Base-by-base conservation (phyloP, 345 rosid genomes). In the Populus nigra region DNA sequence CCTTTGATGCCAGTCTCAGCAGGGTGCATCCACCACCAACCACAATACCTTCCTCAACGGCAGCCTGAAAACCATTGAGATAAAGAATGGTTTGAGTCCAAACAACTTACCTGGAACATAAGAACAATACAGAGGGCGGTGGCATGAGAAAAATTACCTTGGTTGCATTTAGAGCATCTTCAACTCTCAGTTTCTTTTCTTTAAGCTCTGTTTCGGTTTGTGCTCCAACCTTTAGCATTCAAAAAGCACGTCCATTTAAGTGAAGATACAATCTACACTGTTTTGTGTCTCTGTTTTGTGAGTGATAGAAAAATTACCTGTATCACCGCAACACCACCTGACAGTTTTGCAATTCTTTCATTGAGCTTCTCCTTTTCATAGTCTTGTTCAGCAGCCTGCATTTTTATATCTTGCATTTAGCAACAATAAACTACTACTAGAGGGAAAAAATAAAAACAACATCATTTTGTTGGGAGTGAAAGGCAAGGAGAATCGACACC, bases 131-230 rank as follows among this genome's bases (percentile, higher is more conserved):
- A 35, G n/a, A 7, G 6, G 16, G 1, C 5, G n/a, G 9, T 49
- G 33, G 23, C 6, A 25, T 23, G 9, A 36, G 38, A 33, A 69
- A 72, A 29, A 29, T 77, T 81, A 91, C 99, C 98, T 96, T 96
- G 4, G 99, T 96, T 22, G 99, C 99, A 81, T 93, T 93, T 79
- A 95, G 99, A 73, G 98, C 99, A 84, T 95, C 99, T 85, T 95
- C 99, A 65, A 95, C 99, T 83, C 99, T 93, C 81, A 93, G 72
- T 78, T 93, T 95, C 91, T 95, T 95, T 82, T 95, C 99, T 81
- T 95, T 95, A 47, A 95, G 97, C 76, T 82, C 79, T 11, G 85
- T 82, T 66, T 78, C 85, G n/a, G 82, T 82, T 75, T 82, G 85
- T 33, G 85, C 85, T 59, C 85, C 85, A 72, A 82, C 85, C 85